These are phyloP conservation scores for Verticillium nubilum DNA, from an alignment of 2,329 filamentous ascomycete species.

Conservation along the genomic window DNA sequence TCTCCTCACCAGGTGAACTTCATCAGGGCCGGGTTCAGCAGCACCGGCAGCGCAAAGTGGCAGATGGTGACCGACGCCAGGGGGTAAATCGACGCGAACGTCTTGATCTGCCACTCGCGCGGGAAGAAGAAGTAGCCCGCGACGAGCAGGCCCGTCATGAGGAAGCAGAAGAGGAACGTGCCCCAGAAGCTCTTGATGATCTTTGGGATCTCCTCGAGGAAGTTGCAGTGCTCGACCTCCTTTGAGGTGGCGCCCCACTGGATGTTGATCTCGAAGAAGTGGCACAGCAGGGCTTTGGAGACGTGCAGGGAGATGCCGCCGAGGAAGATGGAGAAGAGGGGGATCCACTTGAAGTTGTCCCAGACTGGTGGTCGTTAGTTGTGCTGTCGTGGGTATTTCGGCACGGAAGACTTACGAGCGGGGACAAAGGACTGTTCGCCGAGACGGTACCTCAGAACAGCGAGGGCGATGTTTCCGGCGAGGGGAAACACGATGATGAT, in stretches of 20 bases:
- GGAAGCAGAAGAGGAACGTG: constrained; percentile 45
- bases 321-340: constrained; percentile 42
- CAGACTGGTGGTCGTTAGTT: constrained; percentile 22
- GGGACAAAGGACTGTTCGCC: constrained; percentile 45
- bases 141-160: constrained; percentile 40
- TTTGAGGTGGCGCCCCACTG: constrained; percentile 53
- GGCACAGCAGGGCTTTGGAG: constrained; percentile 32
- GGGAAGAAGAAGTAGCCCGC: constrained; percentile 37
- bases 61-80: constrained; percentile 43
- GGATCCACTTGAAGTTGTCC: constrained; percentile 59
- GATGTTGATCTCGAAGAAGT: constrained; percentile 37
- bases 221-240: constrained; percentile 50
- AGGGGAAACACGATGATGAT: constrained; percentile 61
- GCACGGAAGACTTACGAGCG: constrained; percentile 9
- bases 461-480: constrained; percentile 55
- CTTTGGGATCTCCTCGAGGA: constrained; percentile 50
- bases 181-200: constrained; percentile 47
- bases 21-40: constrained; percentile 60
- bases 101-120: constrained; percentile 47
- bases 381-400: background rate
- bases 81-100: constrained; percentile 56
- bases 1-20: constrained; percentile 47
- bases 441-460: constrained; percentile 57
- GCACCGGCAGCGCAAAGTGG: constrained; percentile 54
- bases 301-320: constrained; percentile 38